Base-by-base conservation (phyloP, 768 basidiomycete genomes). In the Xerocomus potaroensis region DNA sequence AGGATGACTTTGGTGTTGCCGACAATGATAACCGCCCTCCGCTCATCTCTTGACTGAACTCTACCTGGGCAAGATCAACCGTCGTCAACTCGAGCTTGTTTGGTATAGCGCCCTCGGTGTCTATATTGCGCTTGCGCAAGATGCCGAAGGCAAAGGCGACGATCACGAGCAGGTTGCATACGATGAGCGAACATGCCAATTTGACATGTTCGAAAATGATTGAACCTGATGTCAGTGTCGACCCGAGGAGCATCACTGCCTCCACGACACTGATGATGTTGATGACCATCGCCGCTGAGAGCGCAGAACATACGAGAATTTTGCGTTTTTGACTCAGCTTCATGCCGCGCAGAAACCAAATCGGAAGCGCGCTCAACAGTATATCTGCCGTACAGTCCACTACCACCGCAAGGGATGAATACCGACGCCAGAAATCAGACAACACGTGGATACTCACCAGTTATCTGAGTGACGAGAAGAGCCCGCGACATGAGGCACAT, bases 81-180 rank as follows among this genome's bases (percentile, higher is more conserved):
- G 51, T 50, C n/a, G 59, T 57, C 40, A 60, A 48, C n/a, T 48
- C 51, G 30, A 48, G 6, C 22, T 15, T 38, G 15, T 9, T 38
- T 4, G 18, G 22, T 5, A 16, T 23, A 4, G 48, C 22, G 21
- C 34, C 37, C 2, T 49, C 53, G 0, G 41, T 21, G 18, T 22
- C 35, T 8, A 16, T 5, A 8, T 36, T 26, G 11, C 26, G 31
- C 30, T 32, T 34, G 50, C 29, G 45, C 23, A 44, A 21, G 23
- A 50, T 6, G 29, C 57, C 53, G 32, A 56, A 64, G 21, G 52
- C 26, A 23, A 57, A 59, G 10, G 54, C 33, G 33, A 46, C 54
- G 16, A 59, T 57, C n/a, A 57, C 61, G 2, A 63, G 49, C 24
- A 59, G 19, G 42, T 64, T 61, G 41, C 62, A 63, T 14, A 62